Base-by-base conservation (phyloP, 2,329 filamentous ascomycete genomes). In the Colletotrichum tropicale region DNA sequence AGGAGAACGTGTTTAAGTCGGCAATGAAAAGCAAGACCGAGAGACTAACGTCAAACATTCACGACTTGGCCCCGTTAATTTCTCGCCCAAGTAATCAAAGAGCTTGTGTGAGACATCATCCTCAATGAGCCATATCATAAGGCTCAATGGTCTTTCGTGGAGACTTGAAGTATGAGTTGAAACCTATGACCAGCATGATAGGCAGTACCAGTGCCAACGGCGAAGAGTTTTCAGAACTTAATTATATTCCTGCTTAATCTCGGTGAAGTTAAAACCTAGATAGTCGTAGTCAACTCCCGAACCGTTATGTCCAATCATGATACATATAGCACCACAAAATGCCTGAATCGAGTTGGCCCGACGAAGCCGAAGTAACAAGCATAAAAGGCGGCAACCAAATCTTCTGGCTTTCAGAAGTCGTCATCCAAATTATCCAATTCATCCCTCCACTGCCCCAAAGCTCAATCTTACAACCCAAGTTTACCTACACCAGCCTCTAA, bases 121-220 rank as follows among this genome's bases (percentile, higher is more conserved):
- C n/a, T n/a, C n/a, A n/a, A n/a, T 4, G 34, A 15, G 43, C 38
- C 38, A n/a, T n/a, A 6, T 48, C 6, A 21, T 3, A 13, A 7
- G 5, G 10, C 43, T 21, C 6, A 21, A 52, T 52, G 6, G 43
- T 2, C n/a, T 52, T 21, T 13, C 8, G 43, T 6, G n/a, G 43
- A 52, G 43, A 12, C 2, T 13, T 6, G n/a, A 12, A 52, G n/a
- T 52, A 2, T 0, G 43, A 52, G 12, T 13, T 0, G 0, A 5
- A 21, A 21, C 6, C 10, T 21, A 2, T 8, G 43, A 1, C 43
- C 43, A 52, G 3, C 10, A 21, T 13, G 4, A 7, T 24, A 3
- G 43, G n/a, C n/a, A 13, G 12, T 24, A 21, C n/a, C 2, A 21
- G 4, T 8, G 6, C 3, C 21, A 24, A 21, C 2, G n/a, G 10